phyloP scores from a whole-genome alignment of 192 early-diverging fungal species.

The Dimargaris verticillata region DNA sequence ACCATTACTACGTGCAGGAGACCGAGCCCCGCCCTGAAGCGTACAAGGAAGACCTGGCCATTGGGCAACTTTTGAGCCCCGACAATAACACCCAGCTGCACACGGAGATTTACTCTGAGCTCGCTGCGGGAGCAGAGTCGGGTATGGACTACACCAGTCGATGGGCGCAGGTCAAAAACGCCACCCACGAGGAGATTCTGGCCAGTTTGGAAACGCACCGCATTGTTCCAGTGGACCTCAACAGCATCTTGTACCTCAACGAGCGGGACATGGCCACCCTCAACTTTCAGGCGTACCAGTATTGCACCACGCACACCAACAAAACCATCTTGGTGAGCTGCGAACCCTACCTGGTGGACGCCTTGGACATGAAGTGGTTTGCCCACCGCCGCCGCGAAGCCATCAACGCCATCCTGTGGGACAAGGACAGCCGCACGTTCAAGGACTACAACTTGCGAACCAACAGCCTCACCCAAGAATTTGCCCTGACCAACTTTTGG shows the following conservation, averaged over 20 bases:
- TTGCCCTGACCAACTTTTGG: slow-evolving; percentile 35
- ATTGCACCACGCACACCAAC: not conserved
- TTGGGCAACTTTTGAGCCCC: slow-evolving; percentile 21
- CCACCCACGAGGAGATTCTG: slow-evolving; percentile 21
- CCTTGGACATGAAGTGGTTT: too few species aligned
- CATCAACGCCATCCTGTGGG: slow-evolving; percentile 36
- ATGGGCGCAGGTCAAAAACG: slow-evolving; percentile 29
- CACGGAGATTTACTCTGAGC: slow-evolving; percentile 34
- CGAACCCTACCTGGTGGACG: too few species aligned
- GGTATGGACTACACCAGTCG: slow-evolving; percentile 57
- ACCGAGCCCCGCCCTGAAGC: slow-evolving; percentile 44
- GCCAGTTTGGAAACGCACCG: slow-evolving; percentile 32
- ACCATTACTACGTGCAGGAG: slow-evolving; percentile 36
- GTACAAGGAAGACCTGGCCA: slow-evolving; percentile 37
- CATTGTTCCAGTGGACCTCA: slow-evolving; percentile 53
- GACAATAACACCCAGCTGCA: slow-evolving; percentile 11
- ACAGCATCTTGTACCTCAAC: slow-evolving; percentile 45
- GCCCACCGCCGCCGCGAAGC: slow-evolving; percentile 17
- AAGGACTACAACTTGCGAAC: slow-evolving; percentile 39
- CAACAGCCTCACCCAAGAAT: slow-evolving; percentile 14
- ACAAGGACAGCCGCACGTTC: slow-evolving; percentile 25
- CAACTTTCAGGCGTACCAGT: slow-evolving; percentile 1
- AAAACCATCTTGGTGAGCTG: too few species aligned
- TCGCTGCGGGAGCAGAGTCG: slow-evolving; percentile 51
- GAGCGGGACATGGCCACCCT: slow-evolving; percentile 23